phyloP scores from a whole-genome alignment of 1,139 yeast genomes.

The Chernovozyma sophiae-reginae region DNA sequence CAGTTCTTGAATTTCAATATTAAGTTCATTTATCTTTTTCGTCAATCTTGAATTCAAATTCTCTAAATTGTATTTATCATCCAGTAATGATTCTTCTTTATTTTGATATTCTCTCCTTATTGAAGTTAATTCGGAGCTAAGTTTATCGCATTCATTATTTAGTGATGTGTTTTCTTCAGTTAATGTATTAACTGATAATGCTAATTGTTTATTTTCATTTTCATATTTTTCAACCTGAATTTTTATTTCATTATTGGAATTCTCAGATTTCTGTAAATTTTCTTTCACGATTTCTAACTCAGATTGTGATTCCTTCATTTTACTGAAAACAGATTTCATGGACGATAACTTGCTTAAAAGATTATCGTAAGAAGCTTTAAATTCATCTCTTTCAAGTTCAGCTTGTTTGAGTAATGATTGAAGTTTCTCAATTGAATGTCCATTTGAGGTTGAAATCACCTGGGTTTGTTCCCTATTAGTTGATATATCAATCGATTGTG shows the following conservation, averaged over 20 bases:
- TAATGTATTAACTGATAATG: constrained; percentile 20
- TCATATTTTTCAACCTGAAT: constrained; percentile 16
- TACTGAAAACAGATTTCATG: constrained; percentile 72
- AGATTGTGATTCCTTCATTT: constrained; percentile 71
- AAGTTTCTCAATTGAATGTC: background rate
- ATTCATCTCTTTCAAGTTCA: constrained; percentile 55
- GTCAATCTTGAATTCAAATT: constrained; percentile 29
- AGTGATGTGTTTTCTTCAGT: constrained; percentile 52
- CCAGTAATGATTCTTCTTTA: constrained; percentile 37
- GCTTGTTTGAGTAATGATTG: constrained; percentile 11
- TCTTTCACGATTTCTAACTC: constrained; percentile 62
- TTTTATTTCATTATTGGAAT: constrained; percentile 21
- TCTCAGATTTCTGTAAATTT: constrained; percentile 14
- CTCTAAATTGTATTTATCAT: constrained; percentile 46
- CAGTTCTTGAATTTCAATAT: constrained; percentile 42
- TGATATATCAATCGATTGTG: background rate
- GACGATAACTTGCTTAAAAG: constrained; percentile 70
- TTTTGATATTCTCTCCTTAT: constrained; percentile 45
- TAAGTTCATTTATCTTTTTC: constrained; percentile 38
- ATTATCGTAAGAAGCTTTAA: constrained; percentile 70
- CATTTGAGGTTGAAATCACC: too few species aligned
- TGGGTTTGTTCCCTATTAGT: too few species aligned
- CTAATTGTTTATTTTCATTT: constrained; percentile 11
- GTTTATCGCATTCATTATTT: constrained; percentile 63
- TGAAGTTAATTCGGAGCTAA: constrained; percentile 47